These are phyloP conservation scores for Penicillium salamii DNA, from an alignment of 495 filamentous ascomycete genomes.

Conservation along the genomic window DNA sequence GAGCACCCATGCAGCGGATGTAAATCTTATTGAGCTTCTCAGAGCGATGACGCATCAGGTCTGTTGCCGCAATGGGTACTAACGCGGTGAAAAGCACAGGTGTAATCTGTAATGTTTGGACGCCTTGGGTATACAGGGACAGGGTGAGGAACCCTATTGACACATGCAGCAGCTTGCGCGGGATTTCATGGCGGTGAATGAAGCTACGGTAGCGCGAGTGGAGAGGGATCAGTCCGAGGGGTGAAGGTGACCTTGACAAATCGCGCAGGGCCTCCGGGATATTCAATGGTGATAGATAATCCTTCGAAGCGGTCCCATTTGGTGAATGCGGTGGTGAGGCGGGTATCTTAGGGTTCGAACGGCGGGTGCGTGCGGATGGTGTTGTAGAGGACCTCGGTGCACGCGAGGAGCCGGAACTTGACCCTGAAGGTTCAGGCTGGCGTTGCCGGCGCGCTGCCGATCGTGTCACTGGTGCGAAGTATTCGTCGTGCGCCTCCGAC, in stretches of 20 bases:
- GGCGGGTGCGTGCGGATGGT: slow-evolving; percentile 31
- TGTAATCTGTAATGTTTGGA: slow-evolving; percentile 70
- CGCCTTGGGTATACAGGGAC: slow-evolving; percentile 73
- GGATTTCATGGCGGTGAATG: slow-evolving; percentile 51
- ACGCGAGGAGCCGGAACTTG: slow-evolving; percentile 17
- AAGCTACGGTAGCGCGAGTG: slow-evolving; percentile 58
- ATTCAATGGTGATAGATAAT: slow-evolving; percentile 66
- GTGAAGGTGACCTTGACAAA: slow-evolving; percentile 83
- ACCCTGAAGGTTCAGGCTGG: slow-evolving; percentile 41
- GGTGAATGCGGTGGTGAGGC: slow-evolving; percentile 32
- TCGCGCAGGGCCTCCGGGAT: slow-evolving; percentile 61
- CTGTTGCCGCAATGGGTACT: slow-evolving; percentile 82
- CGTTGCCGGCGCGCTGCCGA: slow-evolving; percentile 56
- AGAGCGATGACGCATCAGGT: slow-evolving; percentile 77
- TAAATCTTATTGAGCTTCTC: slow-evolving; percentile 83
- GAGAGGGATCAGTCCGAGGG: slow-evolving; percentile 92
- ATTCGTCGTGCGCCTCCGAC: slow-evolving; percentile 47
- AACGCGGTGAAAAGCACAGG: slow-evolving; percentile 79
- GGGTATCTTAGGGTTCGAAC: slow-evolving; percentile 44
- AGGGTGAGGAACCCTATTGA: slow-evolving; percentile 94
- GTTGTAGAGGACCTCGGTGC: slow-evolving; percentile 21
- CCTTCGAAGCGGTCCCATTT: slow-evolving; percentile 53
- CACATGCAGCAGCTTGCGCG: slow-evolving; percentile 59
- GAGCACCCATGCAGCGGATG: slow-evolving; percentile 74
- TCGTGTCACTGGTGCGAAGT: slow-evolving; percentile 62